These are phyloP conservation scores for Saxispiralis lemnorum DNA, from an alignment of 495 filamentous ascomycete genomes.

Conservation along the genomic window DNA sequence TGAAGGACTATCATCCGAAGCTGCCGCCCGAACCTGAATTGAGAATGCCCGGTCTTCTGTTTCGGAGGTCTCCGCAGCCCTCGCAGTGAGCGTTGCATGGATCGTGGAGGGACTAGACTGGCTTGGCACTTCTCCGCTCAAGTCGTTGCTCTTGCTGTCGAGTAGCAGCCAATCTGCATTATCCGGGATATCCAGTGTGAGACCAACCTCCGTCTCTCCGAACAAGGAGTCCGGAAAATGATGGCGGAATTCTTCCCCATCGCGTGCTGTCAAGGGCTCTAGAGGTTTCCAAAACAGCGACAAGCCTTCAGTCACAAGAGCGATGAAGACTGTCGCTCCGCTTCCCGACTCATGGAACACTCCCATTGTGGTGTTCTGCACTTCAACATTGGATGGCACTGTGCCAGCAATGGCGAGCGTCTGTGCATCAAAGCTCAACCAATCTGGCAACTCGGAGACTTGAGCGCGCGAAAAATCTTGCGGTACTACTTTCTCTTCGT, in stretches of 20 bases:
- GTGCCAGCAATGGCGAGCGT: slow-evolving; percentile 47
- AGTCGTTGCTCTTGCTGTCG: slow-evolving; percentile 34
- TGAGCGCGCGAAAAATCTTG: slow-evolving; percentile 32
- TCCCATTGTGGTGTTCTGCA: slow-evolving; percentile 47
- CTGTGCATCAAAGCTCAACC: slow-evolving; percentile 51
- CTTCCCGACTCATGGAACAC: slow-evolving; percentile 49
- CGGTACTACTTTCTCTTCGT: slow-evolving; percentile 34
- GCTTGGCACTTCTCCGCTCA: slow-evolving; percentile 47
- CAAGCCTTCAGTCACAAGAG: slow-evolving; percentile 25
- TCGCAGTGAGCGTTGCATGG: slow-evolving; percentile 14
- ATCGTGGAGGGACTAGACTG: slow-evolving; percentile 22
- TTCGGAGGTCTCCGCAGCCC: neutral
- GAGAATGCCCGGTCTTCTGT: slow-evolving; percentile 16
- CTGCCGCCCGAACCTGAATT: slow-evolving; percentile 7
- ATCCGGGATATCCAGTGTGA: slow-evolving; percentile 36
- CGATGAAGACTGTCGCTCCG: slow-evolving; percentile 43
- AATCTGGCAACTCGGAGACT: slow-evolving; percentile 39
- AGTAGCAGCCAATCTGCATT: slow-evolving; percentile 51
- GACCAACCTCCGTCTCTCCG: slow-evolving; percentile 31
- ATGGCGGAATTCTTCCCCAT: slow-evolving; percentile 48
- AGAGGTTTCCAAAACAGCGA: slow-evolving; percentile 29
- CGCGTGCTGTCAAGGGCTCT: slow-evolving; percentile 34
- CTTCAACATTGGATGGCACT: slow-evolving; percentile 35
- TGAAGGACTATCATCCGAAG: neutral
- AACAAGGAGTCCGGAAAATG: slow-evolving; percentile 40